Evolutionary conservation across 805 yeast genomes (phyloP).

Genomic region (Wickerhamomyces ciferrii): DNA sequence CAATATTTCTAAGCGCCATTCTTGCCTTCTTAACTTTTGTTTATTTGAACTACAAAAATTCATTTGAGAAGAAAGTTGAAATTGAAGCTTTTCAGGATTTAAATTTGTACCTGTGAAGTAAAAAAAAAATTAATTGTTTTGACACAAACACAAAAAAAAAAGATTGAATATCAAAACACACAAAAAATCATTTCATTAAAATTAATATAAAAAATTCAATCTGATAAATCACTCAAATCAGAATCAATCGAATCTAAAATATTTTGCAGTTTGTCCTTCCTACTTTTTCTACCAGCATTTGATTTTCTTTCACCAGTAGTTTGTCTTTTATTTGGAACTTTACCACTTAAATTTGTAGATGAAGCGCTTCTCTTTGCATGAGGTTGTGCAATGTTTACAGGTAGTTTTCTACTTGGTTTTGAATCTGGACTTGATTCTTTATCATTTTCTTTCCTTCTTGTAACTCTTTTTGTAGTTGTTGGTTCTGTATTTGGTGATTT

Average conservation of each 20-base stretch:
- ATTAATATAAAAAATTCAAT: too few species aligned
- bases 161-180: too few species aligned
- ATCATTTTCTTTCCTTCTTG: neutral
- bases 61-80: too few species aligned
- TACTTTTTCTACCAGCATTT: too few species aligned
- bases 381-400: neutral
- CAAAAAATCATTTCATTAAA: neutral
- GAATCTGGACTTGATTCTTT: neutral
- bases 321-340: neutral
- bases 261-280: neutral
- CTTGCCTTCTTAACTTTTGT: neutral
- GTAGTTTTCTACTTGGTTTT: neutral
- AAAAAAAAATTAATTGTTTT: neutral
- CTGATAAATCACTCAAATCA: neutral
- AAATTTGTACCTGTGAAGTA: too few species aligned
- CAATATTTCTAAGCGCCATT: neutral
- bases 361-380: neutral
- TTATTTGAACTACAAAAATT: too few species aligned
- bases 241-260: neutral
- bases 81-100: too few species aligned
- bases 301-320: neutral
- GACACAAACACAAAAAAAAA: neutral
- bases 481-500: neutral
- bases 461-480: neutral
- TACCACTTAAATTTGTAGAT: neutral